Evolutionary conservation across 2,329 filamentous ascomycete species (phyloP), one percentile per base, ranked within the genome.

Genomic region (Trichophyton rubrum): DNA sequence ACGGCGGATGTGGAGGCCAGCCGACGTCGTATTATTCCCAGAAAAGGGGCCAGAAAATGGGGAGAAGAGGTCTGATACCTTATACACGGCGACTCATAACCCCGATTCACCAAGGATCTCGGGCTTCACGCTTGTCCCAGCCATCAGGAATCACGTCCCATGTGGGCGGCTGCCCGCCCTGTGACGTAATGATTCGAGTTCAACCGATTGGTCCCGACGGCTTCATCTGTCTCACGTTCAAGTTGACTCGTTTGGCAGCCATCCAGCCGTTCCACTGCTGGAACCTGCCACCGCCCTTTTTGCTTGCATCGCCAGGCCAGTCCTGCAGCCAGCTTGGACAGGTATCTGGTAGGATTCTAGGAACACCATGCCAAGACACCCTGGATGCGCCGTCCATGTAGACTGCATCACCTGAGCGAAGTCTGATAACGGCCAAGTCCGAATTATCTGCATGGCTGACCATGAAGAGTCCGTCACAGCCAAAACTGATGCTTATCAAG

Each of bases 341-440:
- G 0, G 89, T 95, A 0, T 77, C 82, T 55, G 84, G 81, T 40
- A 96, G 69, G 11, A 97, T 86, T 71, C 91, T 93, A 4, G 93
- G 91, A 11, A 97, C 90, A 11, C 89, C 91, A 75, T 97, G 93
- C 92, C 92, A 97, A 1, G 92, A 91, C 73, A 90, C 95, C 49
- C 93, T 80, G 3, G 89, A 87, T 61, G 84, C 79, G 20, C 87
- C 82, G 57, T 83, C 85, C 92, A 99, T 97, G 69, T 95, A 90
- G 0, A 97, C 84, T 0, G 85, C 90, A 75, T 96, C 92, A 0
- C 93, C 92, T 0, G 90, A 95, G 24, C 85, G 80, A 41, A 97
- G 77, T 22, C 87, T 80, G 40, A 95, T 68, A 27, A 73, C 63
- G 35, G 77, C 73, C n/a, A 74, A 74, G 1, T 70, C 70, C 24